phyloP scores from a whole-genome alignment of 768 basidiomycete genomes.

The Boletus fagicola region DNA sequence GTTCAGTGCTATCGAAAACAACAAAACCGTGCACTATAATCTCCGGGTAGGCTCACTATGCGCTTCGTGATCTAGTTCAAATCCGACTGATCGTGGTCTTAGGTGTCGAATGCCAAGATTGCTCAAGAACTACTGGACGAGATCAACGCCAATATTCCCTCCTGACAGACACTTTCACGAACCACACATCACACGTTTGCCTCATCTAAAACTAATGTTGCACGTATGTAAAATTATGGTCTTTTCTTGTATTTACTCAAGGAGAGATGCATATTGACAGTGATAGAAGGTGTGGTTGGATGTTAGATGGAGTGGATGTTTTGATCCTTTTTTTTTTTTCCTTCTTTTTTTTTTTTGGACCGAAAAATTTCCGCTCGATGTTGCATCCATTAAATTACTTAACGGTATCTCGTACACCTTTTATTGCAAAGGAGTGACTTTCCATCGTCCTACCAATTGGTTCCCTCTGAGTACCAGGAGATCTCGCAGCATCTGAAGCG shows the following conservation, averaged over 20 bases:
- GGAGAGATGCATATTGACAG: slow-evolving; percentile 22
- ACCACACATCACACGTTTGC: slow-evolving; percentile 20
- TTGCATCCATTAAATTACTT: slow-evolving; percentile 25
- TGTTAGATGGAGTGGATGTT: slow-evolving; percentile 13
- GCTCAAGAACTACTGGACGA: slow-evolving; percentile 65
- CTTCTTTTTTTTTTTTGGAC: slow-evolving; percentile 14
- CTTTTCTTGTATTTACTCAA: slow-evolving; percentile 31
- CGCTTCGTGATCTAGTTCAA: neutral
- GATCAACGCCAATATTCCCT: slow-evolving; percentile 44
- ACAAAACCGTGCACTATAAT: slow-evolving; percentile 67
- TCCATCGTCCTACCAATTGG: slow-evolving; percentile 78
- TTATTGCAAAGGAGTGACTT: slow-evolving; percentile 27
- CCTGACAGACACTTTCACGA: slow-evolving; percentile 25
- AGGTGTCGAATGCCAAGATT: slow-evolving; percentile 71
- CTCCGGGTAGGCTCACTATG: slow-evolving; percentile 52
- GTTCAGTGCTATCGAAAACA: slow-evolving; percentile 68
- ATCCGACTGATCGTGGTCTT: neutral
- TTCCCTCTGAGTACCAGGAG: slow-evolving; percentile 82
- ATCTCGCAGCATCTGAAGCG: slow-evolving; percentile 87
- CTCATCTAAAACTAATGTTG: slow-evolving; percentile 36
- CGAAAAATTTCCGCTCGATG: slow-evolving; percentile 1
- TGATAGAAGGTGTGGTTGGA: slow-evolving; percentile 21
- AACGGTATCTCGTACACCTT: slow-evolving; percentile 26
- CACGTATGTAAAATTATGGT: slow-evolving; percentile 32
- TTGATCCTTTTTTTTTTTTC: neutral